Evolutionary conservation across 257 asterid genomes (phyloP).

Genomic region (Mentha longifolia): DNA sequence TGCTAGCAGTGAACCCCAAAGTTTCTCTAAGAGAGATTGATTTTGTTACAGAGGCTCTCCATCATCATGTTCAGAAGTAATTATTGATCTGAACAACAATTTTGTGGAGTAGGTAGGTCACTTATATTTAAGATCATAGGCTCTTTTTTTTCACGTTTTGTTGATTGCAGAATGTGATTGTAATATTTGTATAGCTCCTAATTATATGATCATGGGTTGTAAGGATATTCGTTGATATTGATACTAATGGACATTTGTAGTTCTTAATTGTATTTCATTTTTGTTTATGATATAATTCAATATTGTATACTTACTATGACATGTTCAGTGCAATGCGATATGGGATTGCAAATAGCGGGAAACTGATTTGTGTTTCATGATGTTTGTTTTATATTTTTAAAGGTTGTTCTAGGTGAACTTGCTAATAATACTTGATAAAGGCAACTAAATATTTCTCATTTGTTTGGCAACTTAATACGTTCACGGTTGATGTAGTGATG

Average conservation of each 20-base stretch:
- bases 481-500: no score
- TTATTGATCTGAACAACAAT: slow-evolving; percentile 45
- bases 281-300: not conserved
- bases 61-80: slow-evolving; percentile 33
- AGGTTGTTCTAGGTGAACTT: no score
- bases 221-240: slow-evolving; percentile 2
- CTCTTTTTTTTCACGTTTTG: slow-evolving; percentile 5
- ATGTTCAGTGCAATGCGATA: no score
- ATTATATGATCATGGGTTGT: slow-evolving; percentile 11
- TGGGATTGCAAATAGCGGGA: no score
- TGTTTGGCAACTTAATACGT: no score
- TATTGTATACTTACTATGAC: not conserved
- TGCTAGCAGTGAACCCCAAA: slow-evolving; percentile 92
- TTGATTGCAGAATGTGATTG: slow-evolving; percentile 13
- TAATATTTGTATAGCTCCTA: slow-evolving; percentile 38
- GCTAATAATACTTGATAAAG: no score
- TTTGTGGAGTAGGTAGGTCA: slow-evolving; percentile 49
- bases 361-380: no score
- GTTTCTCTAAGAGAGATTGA: slow-evolving; percentile 60
- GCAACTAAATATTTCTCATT: no score
- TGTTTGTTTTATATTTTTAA: not conserved
- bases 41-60: slow-evolving; percentile 6
- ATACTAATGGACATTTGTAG: not conserved
- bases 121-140: slow-evolving; percentile 38
- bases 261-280: not conserved